Evolutionary conservation across 805 yeast genomes (phyloP).

Genomic region (Metschnikowia baotianmanensis): DNA sequence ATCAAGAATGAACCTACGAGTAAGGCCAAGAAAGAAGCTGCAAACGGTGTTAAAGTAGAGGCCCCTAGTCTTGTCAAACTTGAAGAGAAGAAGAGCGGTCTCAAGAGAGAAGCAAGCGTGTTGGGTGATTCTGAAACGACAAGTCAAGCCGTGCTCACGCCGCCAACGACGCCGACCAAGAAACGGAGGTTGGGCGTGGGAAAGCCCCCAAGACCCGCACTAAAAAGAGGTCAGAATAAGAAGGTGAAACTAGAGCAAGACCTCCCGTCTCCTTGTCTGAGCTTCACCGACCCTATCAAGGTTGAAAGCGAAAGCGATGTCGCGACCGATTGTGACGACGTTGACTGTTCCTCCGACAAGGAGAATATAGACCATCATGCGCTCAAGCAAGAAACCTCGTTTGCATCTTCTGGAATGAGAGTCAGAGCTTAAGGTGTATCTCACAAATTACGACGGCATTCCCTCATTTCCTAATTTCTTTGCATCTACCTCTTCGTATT

Average conservation of each 20-base stretch:
- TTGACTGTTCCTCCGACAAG: slow-evolving; percentile 4
- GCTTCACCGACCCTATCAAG: slow-evolving; percentile 25
- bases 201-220: slow-evolving; percentile 21
- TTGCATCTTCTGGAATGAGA: neutral
- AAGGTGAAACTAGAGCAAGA: slow-evolving; percentile 16
- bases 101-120: slow-evolving; percentile 1
- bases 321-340: slow-evolving; percentile 18
- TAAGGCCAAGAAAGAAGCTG: slow-evolving; percentile 5
- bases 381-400: neutral
- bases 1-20: slow-evolving; percentile 11
- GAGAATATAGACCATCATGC: neutral
- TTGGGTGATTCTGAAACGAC: neutral
- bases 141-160: slow-evolving; percentile 24
- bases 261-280: slow-evolving; percentile 36
- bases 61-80: neutral
- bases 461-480: too few species aligned
- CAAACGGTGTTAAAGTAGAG: too few species aligned
- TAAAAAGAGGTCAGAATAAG: slow-evolving; percentile 13
- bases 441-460: too few species aligned
- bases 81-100: neutral
- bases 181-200: slow-evolving; percentile 19
- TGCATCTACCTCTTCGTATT: too few species aligned
- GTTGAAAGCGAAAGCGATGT: slow-evolving; percentile 17
- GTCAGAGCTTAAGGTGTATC: neutral
- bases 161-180: slow-evolving; percentile 35